Percentiles rank a stretch among this genome's conserved stretches.
Conservation (phyloP, 352 stramenopile species). For the Phytophthora pisi region DNA sequence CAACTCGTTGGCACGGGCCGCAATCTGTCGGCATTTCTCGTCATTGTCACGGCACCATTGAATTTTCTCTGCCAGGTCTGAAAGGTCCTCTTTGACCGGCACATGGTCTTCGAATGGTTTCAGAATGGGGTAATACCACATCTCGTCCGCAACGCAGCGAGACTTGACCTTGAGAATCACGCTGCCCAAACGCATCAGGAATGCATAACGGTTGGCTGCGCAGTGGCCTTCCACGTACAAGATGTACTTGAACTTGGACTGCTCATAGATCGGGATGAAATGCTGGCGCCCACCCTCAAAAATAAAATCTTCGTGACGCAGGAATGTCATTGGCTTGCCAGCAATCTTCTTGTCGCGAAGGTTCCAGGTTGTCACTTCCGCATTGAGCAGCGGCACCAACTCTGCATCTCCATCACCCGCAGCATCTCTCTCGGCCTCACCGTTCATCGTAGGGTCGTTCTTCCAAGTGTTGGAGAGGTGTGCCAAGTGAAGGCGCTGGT, state of each 20-base stretch:
- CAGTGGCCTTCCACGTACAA: constrained; percentile 98
- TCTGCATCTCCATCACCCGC: constrained; percentile 27
- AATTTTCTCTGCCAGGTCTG: constrained; percentile 98
- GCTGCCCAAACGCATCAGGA: constrained; percentile 97
- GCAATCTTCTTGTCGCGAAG: constrained; percentile 97
- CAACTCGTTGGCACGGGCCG: constrained; percentile 91
- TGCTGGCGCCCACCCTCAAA: constrained; percentile 94
- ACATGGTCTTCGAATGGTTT: constrained; percentile 97
- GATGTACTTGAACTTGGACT: constrained; percentile 97
- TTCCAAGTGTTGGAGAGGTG: constrained; percentile 95
- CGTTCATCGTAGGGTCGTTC: constrained; percentile 87
- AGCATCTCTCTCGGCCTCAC: constrained; percentile 39
- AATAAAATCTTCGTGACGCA: constrained; percentile 80
- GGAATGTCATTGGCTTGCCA: constrained; percentile 94
- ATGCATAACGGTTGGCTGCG: constrained; percentile 98
- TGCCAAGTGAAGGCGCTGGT: constrained; percentile 95
- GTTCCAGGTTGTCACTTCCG: constrained; percentile 96
- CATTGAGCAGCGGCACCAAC: constrained; percentile 94
- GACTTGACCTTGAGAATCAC: constrained; percentile 98
- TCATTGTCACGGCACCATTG: constrained; percentile 98
- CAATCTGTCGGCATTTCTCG: constrained; percentile 96
- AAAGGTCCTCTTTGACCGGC: constrained; percentile 96
- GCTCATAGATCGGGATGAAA: constrained; percentile 98
- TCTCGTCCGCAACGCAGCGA: constrained; percentile 95
- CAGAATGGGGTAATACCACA: constrained; percentile 98